Conservation (phyloP, 2,329 filamentous ascomycete species). For the Lasiodiplodia citricola region DNA sequence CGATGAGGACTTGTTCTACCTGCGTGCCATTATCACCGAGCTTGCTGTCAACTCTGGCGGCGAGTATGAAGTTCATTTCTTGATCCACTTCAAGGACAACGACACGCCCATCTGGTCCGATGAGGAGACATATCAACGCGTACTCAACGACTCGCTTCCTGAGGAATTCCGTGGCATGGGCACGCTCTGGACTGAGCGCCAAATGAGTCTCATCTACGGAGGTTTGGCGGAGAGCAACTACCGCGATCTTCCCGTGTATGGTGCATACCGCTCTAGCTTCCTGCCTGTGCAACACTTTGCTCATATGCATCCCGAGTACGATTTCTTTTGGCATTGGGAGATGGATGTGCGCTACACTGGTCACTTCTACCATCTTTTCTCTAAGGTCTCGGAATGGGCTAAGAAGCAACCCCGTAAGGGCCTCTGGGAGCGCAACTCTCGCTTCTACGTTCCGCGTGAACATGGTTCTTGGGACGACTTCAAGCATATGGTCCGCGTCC, state of each 20-base stretch:
- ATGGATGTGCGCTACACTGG: conserved; percentile 92
- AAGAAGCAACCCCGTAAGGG: conserved; percentile 70
- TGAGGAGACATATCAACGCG: conserved; percentile 70
- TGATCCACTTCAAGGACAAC: conserved; percentile 83
- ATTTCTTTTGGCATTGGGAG: conserved; percentile 94
- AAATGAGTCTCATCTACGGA: conserved; percentile 61
- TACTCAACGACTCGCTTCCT: conserved; percentile 59
- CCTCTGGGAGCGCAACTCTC: conserved; percentile 78
- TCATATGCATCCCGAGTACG: conserved; percentile 84
- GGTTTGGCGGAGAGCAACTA: conserved; percentile 57
- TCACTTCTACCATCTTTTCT: conserved; percentile 82
- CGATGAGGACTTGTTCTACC: conserved; percentile 79
- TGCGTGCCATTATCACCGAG: conserved; percentile 81
- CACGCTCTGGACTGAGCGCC: conserved; percentile 58
- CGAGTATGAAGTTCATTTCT: conserved; percentile 82
- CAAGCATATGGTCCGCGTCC: conserved; percentile 65
- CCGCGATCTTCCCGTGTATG: conserved; percentile 70
- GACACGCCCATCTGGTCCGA: conserved; percentile 83
- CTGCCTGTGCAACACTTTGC: conserved; percentile 97
- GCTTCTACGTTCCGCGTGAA: conserved; percentile 75
- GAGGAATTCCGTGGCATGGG: conserved; percentile 58
- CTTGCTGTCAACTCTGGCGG: conserved; percentile 77
- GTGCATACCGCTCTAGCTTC: conserved; percentile 74
- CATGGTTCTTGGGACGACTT: conserved; percentile 78
- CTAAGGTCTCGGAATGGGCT: conserved; percentile 70